Conservation (phyloP, 345 rosid genomes). For the Raphanus raphanistrum region DNA sequence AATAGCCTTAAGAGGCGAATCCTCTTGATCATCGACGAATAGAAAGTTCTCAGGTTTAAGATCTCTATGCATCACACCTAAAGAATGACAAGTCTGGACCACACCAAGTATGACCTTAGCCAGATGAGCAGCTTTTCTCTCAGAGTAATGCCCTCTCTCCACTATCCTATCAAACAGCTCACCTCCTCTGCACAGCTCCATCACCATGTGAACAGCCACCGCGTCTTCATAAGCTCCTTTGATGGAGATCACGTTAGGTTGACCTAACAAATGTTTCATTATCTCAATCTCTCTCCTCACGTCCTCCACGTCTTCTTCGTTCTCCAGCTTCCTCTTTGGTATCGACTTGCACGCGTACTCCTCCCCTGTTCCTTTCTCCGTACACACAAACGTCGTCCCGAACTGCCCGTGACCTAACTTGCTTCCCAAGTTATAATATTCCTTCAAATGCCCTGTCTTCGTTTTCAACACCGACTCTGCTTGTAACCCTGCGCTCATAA, state of each 20-base stretch:
- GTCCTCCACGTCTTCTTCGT: constrained; percentile 73
- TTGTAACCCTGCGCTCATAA: constrained; percentile 56
- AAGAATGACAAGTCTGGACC: constrained; percentile 70
- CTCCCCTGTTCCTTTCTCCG: constrained; percentile 68
- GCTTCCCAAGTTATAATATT: constrained; percentile 61
- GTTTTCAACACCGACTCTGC: constrained; percentile 58
- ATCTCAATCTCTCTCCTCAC: constrained; percentile 92
- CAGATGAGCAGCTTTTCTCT: constrained; percentile 71
- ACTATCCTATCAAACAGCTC: constrained; percentile 90
- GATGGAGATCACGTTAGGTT: constrained; percentile 66
- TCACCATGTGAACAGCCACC: constrained; percentile 83
- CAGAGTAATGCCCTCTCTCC: constrained; percentile 75
- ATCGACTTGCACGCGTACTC: constrained; percentile 91
- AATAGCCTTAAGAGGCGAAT: constrained; percentile 77
- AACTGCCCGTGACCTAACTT: constrained; percentile 90
- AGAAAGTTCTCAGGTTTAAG: constrained; percentile 91
- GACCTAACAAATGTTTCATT: constrained; percentile 79
- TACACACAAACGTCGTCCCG: constrained; percentile 80
- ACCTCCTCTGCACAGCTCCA: constrained; percentile 91
- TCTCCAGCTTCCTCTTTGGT: constrained; percentile 69
- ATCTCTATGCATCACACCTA: constrained; percentile 84
- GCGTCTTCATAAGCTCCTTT: constrained; percentile 87
- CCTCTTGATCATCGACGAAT: constrained; percentile 61
- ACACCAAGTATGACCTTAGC: constrained; percentile 71
- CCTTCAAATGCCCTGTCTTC: constrained; percentile 69